phyloP scores from a whole-genome alignment of 441 rosid genomes.

The Erodium chrysanthum region DNA sequence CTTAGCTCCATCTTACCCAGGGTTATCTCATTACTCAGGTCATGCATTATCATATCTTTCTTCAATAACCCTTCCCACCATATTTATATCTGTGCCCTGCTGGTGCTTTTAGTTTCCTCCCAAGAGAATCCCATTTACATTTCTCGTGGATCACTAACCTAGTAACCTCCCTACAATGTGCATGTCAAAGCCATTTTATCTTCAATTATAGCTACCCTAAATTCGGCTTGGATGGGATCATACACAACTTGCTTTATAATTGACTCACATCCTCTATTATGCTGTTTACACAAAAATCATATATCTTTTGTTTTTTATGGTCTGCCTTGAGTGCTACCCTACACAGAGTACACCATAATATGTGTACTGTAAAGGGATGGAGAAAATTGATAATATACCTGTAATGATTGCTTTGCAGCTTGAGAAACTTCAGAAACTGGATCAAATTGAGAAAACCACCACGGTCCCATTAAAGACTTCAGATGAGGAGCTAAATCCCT shows the following conservation, averaged over 20 bases:
- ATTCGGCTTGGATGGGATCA: background rate
- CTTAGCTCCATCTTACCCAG: too few species aligned
- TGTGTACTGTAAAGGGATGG: conserved; percentile 1
- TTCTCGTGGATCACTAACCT: background rate
- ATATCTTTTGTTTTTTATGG: background rate
- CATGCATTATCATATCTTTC: too few species aligned
- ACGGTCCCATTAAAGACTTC: conserved; percentile 87
- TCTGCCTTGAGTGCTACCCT: background rate
- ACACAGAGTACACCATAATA: background rate
- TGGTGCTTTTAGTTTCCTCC: too few species aligned
- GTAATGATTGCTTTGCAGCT: conserved; percentile 78
- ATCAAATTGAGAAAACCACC: conserved; percentile 99
- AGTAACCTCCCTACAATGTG: background rate
- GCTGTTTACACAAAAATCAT: background rate
- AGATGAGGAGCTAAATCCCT: conserved; percentile 87
- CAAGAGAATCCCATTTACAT: background rate
- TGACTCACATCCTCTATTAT: too few species aligned
- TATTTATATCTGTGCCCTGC: too few species aligned
- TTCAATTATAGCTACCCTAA: background rate
- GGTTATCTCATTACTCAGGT: too few species aligned
- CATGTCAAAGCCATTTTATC: conserved; percentile 3
- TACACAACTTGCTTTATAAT: background rate
- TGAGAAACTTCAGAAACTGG: conserved; percentile 72
- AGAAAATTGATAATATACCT: conserved; percentile 39
- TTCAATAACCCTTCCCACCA: too few species aligned